These are phyloP conservation scores for Cydonia oblonga DNA, from an alignment of 331 rosid species.

Conservation along the genomic window DNA sequence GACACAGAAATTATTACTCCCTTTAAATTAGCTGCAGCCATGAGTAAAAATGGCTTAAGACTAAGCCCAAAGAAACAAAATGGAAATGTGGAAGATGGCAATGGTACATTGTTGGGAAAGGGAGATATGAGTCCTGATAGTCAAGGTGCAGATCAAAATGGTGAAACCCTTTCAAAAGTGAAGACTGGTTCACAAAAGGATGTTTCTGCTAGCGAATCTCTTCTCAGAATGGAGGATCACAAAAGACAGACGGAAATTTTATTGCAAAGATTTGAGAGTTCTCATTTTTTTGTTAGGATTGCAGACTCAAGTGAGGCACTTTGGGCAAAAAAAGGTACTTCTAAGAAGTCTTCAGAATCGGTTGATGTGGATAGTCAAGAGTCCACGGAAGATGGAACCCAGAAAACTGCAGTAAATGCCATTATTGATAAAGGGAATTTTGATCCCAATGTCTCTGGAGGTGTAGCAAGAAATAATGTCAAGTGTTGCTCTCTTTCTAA, in stretches of 20 bases:
- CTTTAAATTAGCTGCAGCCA: constrained; percentile 60
- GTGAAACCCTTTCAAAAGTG: constrained; percentile 26
- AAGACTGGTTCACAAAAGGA: constrained; percentile 22
- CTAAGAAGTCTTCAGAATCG: constrained; percentile 17
- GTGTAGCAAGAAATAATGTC: constrained; percentile 62
- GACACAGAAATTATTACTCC: constrained; percentile 69
- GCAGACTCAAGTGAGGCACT: constrained; percentile 63
- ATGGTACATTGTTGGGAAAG: constrained; percentile 23
- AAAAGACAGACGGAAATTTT: constrained; percentile 48
- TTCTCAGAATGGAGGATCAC: constrained; percentile 57
- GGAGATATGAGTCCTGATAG: constrained; percentile 31
- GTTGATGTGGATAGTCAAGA: constrained; percentile 26
- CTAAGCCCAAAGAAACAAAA: constrained; percentile 44
- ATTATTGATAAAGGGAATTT: constrained; percentile 73
- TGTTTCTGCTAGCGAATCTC: constrained; percentile 50
- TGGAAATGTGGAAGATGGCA: constrained; percentile 34
- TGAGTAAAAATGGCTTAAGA: constrained; percentile 50
- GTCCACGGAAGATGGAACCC: constrained; percentile 16
- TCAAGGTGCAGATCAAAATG: constrained; percentile 33
- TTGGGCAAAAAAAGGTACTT: constrained; percentile 62
- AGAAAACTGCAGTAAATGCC: constrained; percentile 32
- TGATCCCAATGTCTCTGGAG: constrained; percentile 59
- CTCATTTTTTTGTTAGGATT: constrained; percentile 88
- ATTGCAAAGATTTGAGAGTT: constrained; percentile 68
- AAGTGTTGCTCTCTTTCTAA: constrained; percentile 78